Evolutionary conservation across 2,329 filamentous ascomycete species (phyloP).

Genomic region (Coleophoma cylindrospora): DNA sequence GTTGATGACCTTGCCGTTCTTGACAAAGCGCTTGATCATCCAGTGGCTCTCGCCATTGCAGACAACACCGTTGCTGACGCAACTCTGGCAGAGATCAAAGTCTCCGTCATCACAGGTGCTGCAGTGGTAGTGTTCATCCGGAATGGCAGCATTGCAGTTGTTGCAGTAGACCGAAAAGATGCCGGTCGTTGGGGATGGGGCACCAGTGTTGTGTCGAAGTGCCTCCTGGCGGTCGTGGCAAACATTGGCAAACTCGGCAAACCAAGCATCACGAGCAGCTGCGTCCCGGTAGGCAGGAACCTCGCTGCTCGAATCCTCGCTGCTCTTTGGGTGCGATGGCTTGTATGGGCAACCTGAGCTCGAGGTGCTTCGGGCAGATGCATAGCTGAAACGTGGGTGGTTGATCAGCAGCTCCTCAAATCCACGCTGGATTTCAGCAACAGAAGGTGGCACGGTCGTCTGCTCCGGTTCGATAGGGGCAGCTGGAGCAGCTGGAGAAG

Average conservation of each 20-base stretch:
- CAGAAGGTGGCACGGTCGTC: slow-evolving; percentile 4
- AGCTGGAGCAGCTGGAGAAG: neutral
- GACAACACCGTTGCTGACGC: slow-evolving; percentile 68
- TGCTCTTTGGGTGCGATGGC: slow-evolving; percentile 8
- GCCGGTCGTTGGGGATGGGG: slow-evolving; percentile 7
- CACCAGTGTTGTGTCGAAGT: slow-evolving; percentile 5
- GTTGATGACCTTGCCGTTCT: slow-evolving; percentile 72
- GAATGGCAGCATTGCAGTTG: slow-evolving; percentile 73
- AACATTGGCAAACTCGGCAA: slow-evolving; percentile 22
- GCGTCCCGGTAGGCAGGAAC: slow-evolving; percentile 20
- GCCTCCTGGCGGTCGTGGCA: slow-evolving; percentile 18
- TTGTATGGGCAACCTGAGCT: slow-evolving; percentile 7
- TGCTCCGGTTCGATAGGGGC: neutral
- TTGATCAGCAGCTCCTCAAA: slow-evolving; percentile 22
- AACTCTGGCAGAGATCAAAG: slow-evolving; percentile 84
- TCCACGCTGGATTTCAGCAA: slow-evolving; percentile 21
- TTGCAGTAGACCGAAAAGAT: slow-evolving; percentile 92
- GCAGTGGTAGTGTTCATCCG: slow-evolving; percentile 88
- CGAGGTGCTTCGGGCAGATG: slow-evolving; percentile 1
- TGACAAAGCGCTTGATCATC: slow-evolving; percentile 86
- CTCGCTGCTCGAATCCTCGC: slow-evolving; percentile 13
- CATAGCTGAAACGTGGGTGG: slow-evolving; percentile 7
- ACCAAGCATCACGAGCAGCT: slow-evolving; percentile 27
- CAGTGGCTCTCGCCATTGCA: slow-evolving; percentile 81
- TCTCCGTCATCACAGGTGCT: slow-evolving; percentile 89